Evolutionary conservation across 352 stramenopile species (phyloP), one percentile per base, ranked within the genome.

Genomic region (Blastocystis sp.): DNA sequence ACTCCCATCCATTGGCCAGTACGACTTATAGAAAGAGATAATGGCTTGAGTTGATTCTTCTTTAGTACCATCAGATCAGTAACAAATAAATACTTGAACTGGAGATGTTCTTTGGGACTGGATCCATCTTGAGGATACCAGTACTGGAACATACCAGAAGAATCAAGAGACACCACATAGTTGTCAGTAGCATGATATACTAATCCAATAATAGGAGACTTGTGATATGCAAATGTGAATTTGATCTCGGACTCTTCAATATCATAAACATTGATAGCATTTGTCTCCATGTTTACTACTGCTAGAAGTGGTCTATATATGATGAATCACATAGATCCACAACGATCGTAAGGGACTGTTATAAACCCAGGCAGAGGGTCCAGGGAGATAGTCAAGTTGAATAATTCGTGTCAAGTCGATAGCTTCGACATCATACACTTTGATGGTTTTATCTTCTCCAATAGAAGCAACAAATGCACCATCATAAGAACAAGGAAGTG

Each of bases 391-490:
- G 58, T 89, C 88, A 16, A 96, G 89, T 21, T 90, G 90, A 19
- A 99, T 90, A 94, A 99, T 98, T 74, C 96, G 94, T 51, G 95
- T 95, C 89, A 98, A 97, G 91, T 99, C 97, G 90, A 99, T 99
- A 14, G 92, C 93, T 14, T 94, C 88, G 29, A 99, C 94, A 89
- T 99, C 96, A 91, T 98, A 99, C 77, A 99, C 95, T 92, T 99
- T 99, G 71, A 99, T 92, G 21, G 92, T 93, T 49, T 93, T 91
- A 89, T 99, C 96, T 1, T 88, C 91, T 7, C 92, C 92, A 1
- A 93, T 94, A 54, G 92, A 96, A 73, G 90, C 94, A 2, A 97
- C 89, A 1, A 92, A 91, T 58, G 94, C 88, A 14, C 93, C 94
- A 77, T 97, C 94, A 59, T 43, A 57, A 24, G 92, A 94, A 65